A percentile compares a stretch with the other conserved stretches of the same genome.
phyloP scores from a whole-genome alignment of 1,284 basidiomycete genomes.

The Trametes versicolor region DNA sequence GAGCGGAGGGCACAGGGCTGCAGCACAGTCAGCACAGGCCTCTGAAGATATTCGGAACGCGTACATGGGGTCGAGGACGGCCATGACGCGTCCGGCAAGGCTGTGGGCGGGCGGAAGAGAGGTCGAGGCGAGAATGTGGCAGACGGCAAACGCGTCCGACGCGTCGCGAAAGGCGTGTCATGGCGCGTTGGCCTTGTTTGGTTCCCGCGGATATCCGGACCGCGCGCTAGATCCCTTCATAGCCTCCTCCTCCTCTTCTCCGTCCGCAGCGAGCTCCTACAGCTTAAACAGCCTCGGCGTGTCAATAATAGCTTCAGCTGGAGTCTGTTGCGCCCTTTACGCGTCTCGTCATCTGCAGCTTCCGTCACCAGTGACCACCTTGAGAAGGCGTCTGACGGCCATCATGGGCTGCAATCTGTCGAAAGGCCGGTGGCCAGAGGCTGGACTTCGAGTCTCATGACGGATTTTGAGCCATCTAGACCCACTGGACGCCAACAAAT shows the following conservation, averaged over 20 bases:
- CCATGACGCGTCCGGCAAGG: slow-evolving; percentile 4
- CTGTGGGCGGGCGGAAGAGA: not conserved
- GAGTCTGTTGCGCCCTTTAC: slow-evolving; percentile 2
- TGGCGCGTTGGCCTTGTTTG: slow-evolving; percentile 24
- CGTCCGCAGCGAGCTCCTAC: not conserved
- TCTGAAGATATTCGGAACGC: not conserved
- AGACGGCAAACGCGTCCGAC: slow-evolving; percentile 21
- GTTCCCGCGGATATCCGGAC: not conserved
- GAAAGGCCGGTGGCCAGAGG: not conserved
- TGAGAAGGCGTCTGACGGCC: not conserved
- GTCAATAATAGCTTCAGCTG: not conserved
- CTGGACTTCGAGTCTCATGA: slow-evolving; percentile 14
- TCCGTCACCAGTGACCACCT: too few relatives aligned
- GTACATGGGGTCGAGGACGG: slow-evolving; percentile 25
- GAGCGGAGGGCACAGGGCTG: slow-evolving; percentile 35
- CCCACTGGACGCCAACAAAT: slow-evolving; percentile 2
- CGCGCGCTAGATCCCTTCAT: not conserved
- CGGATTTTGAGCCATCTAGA: slow-evolving; percentile 6
- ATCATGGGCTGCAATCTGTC: not conserved
- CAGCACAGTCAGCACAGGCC: slow-evolving; percentile 1
- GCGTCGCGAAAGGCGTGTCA: slow-evolving; percentile 29
- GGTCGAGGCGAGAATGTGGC: not conserved
- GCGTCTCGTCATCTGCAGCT: slow-evolving; percentile 7
- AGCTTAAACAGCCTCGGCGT: not conserved
- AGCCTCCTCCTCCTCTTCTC: not conserved